Percentiles rank a stretch among this genome's conserved stretches.
phyloP scores from a whole-genome alignment of 2,329 filamentous ascomycete species.

The Nemania bipapillata region DNA sequence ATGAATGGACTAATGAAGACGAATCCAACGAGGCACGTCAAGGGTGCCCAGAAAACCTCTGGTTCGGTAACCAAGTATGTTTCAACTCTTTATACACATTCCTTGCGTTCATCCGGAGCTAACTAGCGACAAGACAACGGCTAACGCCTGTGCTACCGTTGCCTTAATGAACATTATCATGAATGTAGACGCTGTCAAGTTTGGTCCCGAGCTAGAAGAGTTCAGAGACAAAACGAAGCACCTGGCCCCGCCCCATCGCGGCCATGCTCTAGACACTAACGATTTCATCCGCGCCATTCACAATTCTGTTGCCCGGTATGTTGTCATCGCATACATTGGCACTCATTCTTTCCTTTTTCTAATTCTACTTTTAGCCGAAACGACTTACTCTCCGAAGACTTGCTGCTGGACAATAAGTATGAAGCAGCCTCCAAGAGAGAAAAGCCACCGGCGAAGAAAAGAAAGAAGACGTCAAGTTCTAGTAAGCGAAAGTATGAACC shows the following conservation, averaged over 20 bases:
- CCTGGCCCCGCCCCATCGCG: constrained; percentile 77
- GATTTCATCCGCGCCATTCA: constrained; percentile 82
- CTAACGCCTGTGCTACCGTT: constrained; percentile 91
- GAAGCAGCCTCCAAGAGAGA: constrained; percentile 53
- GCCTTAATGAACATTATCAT: constrained; percentile 93
- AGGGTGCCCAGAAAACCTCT: constrained; percentile 72
- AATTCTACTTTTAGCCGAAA: constrained; percentile 64
- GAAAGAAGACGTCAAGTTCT: constrained; percentile 42
- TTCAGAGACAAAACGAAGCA: constrained; percentile 79
- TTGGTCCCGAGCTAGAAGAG: constrained; percentile 74
- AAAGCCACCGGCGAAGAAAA: constrained; percentile 38
- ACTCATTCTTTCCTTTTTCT: not conserved
- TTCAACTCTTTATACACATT: not conserved
- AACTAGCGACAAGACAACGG: constrained; percentile 69
- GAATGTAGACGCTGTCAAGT: constrained; percentile 74
- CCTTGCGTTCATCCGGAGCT: not conserved
- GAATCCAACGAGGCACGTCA: constrained; percentile 62
- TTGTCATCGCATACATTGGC: constrained; percentile 12
- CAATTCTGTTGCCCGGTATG: constrained; percentile 83
- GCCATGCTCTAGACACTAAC: constrained; percentile 78
- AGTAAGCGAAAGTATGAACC: constrained; percentile 62
- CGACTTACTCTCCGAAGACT: constrained; percentile 78
- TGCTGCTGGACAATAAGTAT: constrained; percentile 70
- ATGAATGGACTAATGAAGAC: constrained; percentile 71
- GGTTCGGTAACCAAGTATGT: constrained; percentile 91